Conservation (phyloP, 1,284 basidiomycete genomes). For the Leccinum angustisporum region DNA sequence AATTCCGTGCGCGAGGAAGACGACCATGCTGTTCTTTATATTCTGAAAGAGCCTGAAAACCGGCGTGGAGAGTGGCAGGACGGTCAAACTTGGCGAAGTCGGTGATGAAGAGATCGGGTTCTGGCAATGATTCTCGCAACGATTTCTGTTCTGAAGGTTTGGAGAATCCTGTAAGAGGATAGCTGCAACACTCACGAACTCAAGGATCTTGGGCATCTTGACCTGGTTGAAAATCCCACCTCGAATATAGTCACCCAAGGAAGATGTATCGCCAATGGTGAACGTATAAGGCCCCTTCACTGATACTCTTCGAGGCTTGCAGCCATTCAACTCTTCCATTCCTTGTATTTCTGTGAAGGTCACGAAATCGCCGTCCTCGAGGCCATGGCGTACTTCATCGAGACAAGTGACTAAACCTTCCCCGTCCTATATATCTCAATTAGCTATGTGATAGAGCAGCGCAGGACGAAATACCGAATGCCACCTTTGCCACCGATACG, state of each 20-base stretch:
- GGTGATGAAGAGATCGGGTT: constrained; percentile 91
- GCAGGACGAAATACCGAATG: constrained; percentile 11
- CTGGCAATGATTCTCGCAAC: constrained; percentile 79
- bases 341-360: constrained; percentile 98
- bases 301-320: constrained; percentile 87
- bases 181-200: constrained; percentile 67
- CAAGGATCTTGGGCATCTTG: constrained; percentile 96
- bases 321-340: constrained; percentile 89
- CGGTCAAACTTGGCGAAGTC: constrained; percentile 99
- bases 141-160: constrained; percentile 69
- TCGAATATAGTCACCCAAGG: constrained; percentile 76
- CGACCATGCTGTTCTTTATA: constrained; percentile 72
- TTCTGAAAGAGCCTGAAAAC: constrained; percentile 91
- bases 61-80: constrained; percentile 87
- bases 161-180: not conserved
- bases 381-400: constrained; percentile 95
- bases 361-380: constrained; percentile 98
- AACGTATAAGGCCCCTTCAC: constrained; percentile 98
- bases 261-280: constrained; percentile 86
- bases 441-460: constrained; percentile 3
- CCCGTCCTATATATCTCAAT: constrained; percentile 51
- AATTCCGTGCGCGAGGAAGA: constrained; percentile 84
- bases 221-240: constrained; percentile 98
- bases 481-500: constrained; percentile 82
- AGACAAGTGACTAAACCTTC: constrained; percentile 95